Base-by-base conservation (phyloP, 352 stramenopile species). In the Pythium brachiatum region DNA sequence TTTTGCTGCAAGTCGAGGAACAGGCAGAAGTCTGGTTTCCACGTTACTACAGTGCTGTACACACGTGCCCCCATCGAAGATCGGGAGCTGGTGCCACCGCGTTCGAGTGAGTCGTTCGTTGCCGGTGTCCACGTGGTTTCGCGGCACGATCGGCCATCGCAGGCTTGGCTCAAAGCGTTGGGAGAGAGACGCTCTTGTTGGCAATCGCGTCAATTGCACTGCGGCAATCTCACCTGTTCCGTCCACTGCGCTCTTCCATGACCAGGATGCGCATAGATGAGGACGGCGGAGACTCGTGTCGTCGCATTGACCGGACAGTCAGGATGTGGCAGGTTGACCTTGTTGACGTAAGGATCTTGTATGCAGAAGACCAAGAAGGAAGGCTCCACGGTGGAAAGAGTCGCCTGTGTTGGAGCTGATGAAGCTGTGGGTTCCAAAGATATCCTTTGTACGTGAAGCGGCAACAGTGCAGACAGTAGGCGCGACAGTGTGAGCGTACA, bases 291-390 rank as follows among this genome's bases (percentile, higher is more conserved):
- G 41, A 9, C 41, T 48, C 41, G 18, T 9, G 20, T 48, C 20
- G 41, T 48, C 41, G 41, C 41, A 48, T 48, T n/a, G 41, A 27
- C 18, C 20, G 20, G 41, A 48, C 41, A 48, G 41, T 27, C 18
- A 48, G n/a, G 41, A 48, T 48, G 41, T 48, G 41, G 23, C 41
- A 48, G 41, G 41, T 48, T 48, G 41, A 48, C 41, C 41, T 27
- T 12, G 41, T 48, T 48, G 41, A 48, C 41, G 41, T 4, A 16
- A 7, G 41, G 6, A 27, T 27, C 9, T 34, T 34, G 29, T 9
- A 34, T n/a, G n/a, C n/a, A n/a, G n/a, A n/a, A n/a, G n/a, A n/a
- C n/a, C n/a, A n/a, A n/a, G n/a, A n/a, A n/a, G n/a, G n/a, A n/a
- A n/a, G n/a, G n/a, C n/a, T n/a, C n/a, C n/a, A n/a, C n/a, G n/a